Conservation (phyloP, 139 green algal species). For the Coelastrella sp. region DNA sequence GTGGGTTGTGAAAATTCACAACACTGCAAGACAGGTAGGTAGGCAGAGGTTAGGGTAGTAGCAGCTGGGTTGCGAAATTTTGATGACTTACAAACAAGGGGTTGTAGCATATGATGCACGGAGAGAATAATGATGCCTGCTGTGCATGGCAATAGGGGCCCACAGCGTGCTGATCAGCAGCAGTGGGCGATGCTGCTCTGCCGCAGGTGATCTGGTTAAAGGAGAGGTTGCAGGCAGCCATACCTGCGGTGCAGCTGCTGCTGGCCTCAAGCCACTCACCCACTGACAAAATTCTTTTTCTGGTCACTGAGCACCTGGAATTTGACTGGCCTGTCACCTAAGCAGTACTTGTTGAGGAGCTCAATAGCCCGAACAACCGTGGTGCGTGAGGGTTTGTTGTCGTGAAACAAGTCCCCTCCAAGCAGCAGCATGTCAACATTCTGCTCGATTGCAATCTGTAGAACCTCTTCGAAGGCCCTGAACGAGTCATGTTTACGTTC, state of each 20-base stretch:
- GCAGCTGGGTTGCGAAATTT: too few relatives aligned
- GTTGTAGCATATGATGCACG: too few relatives aligned
- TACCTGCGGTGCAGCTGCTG: not conserved
- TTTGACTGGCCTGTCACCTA: conserved; percentile 74
- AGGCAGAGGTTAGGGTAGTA: not conserved
- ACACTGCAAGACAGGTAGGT: conserved; percentile 23
- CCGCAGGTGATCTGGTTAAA: not conserved
- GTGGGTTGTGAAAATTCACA: conserved; percentile 93
- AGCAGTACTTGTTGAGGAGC: conserved; percentile 87
- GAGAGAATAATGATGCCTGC: too few relatives aligned
- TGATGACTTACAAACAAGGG: too few relatives aligned
- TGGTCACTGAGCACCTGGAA: conserved; percentile 91
- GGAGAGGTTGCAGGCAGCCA: not conserved
- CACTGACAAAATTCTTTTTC: conserved; percentile 82
- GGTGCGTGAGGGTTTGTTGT: conserved; percentile 93
- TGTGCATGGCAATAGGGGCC: not conserved
- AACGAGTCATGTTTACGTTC: conserved; percentile 95
- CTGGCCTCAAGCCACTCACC: conserved; percentile 58
- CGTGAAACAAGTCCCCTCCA: conserved; percentile 98
- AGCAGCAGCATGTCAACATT: conserved; percentile 93
- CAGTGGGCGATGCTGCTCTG: not conserved
- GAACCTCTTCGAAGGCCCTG: conserved; percentile 92
- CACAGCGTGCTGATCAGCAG: not conserved
- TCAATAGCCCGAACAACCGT: conserved; percentile 83
- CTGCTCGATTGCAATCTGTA: conserved; percentile 64